Base-by-base conservation (phyloP, 257 asterid species). In the Schizonepeta tenuifolia region DNA sequence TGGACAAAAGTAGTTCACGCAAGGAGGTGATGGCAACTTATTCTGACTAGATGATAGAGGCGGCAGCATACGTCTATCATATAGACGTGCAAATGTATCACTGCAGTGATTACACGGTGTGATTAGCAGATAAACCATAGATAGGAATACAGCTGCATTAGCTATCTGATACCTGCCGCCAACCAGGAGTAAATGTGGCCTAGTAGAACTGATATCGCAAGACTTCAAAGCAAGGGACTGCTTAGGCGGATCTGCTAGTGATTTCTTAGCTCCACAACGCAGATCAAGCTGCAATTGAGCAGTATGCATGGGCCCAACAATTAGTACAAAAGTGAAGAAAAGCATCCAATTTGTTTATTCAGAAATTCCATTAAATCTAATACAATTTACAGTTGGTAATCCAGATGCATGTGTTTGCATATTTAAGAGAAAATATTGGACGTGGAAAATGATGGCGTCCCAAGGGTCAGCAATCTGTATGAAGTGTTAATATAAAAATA, bases 11-110 rank as follows among this genome's bases (percentile, higher is more conserved):
- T 90, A 92, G 86, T 87, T 85, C 79, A 95, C 94, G 71, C 98
- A 92, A 50, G 89, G 95, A 77, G 99, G 98, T 54, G 98, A 92
- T 43, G 94, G 81, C 81, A 80, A 77, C 83, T 81, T 95, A 68
- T 87, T 80, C 84, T 81, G 96, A 83, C 96, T 88, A 73, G 98
- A 92, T 71, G 99, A 92, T 54, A 95, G 77, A 33, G 97, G 94
- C 21, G 98, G 98, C 78, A 95, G 87, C 99, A 95, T 95, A 81
- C 99, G 71, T 80, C 99, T 88, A 81, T 95, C 99, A 78, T 95
- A 95, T 74, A 95, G 59, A 70, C 99, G 97, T 36, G 96, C 99
- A 90, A 95, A 95, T 69, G 96, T 76, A 83, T 92, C 99, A 80
- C 99, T 95, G 91, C 88, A 86, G 78, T 60, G 76, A 80, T 64